These are phyloP conservation scores for Fusarium napiforme DNA, from an alignment of 2,329 filamentous ascomycete species.

Conservation along the genomic window DNA sequence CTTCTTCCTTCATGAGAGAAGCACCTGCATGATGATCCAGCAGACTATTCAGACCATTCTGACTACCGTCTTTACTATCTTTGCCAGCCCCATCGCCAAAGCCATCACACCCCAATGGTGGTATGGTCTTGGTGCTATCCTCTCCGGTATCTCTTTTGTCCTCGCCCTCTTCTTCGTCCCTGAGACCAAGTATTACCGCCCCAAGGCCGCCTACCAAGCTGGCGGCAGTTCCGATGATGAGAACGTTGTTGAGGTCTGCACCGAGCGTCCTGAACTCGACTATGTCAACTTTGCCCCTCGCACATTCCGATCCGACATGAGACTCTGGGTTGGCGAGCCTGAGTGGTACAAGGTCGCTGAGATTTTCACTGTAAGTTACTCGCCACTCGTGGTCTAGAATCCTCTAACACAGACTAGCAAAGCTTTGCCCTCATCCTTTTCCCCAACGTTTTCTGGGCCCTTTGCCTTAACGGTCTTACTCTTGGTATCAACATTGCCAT, in stretches of 20 bases:
- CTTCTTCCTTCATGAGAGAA: slow-evolving; percentile 37
- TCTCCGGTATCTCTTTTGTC: slow-evolving; percentile 3
- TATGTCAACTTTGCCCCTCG: slow-evolving; percentile 32
- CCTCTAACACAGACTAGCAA: slow-evolving; percentile 18
- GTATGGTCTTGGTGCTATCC: slow-evolving; percentile 16
- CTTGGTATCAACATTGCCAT: slow-evolving; percentile 39
- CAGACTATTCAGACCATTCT: slow-evolving; percentile 36
- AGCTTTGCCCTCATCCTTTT: slow-evolving; percentile 37
- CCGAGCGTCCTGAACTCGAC: slow-evolving; percentile 31
- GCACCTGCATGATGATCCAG: slow-evolving; percentile 36
- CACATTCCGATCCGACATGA: slow-evolving; percentile 36
- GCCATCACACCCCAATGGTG: slow-evolving; percentile 18
- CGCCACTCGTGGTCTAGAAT: background rate
- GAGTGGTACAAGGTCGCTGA: slow-evolving; percentile 27
- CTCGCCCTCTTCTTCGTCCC: slow-evolving; percentile 19
- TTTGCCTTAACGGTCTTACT: slow-evolving; percentile 36
- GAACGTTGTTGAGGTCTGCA: slow-evolving; percentile 15
- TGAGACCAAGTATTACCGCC: slow-evolving; percentile 14
- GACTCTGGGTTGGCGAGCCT: slow-evolving; percentile 36
- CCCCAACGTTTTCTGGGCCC: slow-evolving; percentile 38
- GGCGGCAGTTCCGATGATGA: slow-evolving; percentile 8
- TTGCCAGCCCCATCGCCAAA: slow-evolving; percentile 12
- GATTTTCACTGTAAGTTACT: slow-evolving; percentile 19
- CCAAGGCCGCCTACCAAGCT: slow-evolving; percentile 10
- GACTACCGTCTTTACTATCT: slow-evolving; percentile 21